Percentiles rank a stretch among this genome's conserved stretches.
Evolutionary conservation across 192 early-diverging fungal species (phyloP).

Genomic region (Phlyctochytrium arcticum): DNA sequence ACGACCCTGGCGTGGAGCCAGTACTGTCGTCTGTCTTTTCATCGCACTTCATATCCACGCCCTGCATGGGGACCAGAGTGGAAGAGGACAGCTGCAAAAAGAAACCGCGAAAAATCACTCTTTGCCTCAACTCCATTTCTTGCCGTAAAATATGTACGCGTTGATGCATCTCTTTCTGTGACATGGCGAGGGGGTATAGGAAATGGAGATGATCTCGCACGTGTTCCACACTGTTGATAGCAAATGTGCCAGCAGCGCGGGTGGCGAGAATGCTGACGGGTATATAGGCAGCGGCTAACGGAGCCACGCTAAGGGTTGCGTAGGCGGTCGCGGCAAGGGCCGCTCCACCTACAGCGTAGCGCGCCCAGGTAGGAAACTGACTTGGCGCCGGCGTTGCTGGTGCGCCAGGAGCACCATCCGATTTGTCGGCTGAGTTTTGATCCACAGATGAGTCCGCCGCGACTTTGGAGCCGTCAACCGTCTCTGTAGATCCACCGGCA

Average conservation of each 20-base stretch:
- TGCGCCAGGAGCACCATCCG: neutral
- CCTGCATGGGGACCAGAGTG: no score
- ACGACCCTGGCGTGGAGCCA: no score
- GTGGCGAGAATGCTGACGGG: conserved; percentile 13
- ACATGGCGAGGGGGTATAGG: conserved; percentile 34
- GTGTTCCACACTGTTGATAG: conserved; percentile 21
- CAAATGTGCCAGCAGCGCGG: conserved; percentile 5
- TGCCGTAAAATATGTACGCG: conserved; percentile 25
- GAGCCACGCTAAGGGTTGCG: conserved; percentile 10
- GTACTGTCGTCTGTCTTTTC: no score
- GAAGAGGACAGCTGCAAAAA: no score
- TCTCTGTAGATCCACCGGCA: neutral
- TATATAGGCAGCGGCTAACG: conserved; percentile 7
- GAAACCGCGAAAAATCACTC: conserved; percentile 30
- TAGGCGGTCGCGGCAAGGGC: conserved; percentile 23
- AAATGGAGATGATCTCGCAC: conserved; percentile 31
- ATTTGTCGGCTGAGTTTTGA: no score
- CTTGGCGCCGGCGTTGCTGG: neutral
- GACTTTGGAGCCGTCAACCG: neutral
- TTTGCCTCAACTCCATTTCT: conserved; percentile 26
- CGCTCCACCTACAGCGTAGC: conserved; percentile 19
- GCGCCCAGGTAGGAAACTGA: conserved; percentile 7
- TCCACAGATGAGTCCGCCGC: no score
- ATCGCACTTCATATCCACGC: no score
- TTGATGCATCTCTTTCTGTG: conserved; percentile 23